A percentile compares a stretch with the other conserved stretches of the same genome.
Conservation (phyloP, 2,329 filamentous ascomycete genomes). For the Penicillium vulpinum region DNA sequence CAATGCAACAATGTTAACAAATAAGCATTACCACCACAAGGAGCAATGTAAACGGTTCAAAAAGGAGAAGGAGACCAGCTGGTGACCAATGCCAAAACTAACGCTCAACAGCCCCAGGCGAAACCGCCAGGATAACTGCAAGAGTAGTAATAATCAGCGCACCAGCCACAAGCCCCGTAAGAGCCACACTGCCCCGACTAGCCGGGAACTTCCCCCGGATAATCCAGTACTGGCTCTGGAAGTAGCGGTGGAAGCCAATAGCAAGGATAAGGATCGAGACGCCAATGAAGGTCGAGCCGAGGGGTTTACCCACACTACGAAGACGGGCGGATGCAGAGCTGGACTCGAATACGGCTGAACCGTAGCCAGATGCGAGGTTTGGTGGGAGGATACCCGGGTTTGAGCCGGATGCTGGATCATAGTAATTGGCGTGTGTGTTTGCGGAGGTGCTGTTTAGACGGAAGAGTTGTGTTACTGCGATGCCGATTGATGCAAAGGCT, state of each 20-base stretch:
- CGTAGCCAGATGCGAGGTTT: conserved; percentile 19
- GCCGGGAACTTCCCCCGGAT: conserved; percentile 67
- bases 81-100: conserved; percentile 10
- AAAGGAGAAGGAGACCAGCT: background rate
- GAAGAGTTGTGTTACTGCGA: conserved; percentile 66
- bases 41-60: background rate
- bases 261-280: conserved; percentile 61
- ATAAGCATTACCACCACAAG: background rate
- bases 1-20: no score
- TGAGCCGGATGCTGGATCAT: background rate
- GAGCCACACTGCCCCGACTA: conserved; percentile 60
- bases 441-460: conserved; percentile 59
- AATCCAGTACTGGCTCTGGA: conserved; percentile 67
- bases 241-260: conserved; percentile 65
- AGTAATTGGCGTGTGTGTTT: conserved; percentile 1
- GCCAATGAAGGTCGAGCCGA: conserved; percentile 65
- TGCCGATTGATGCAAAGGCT: conserved; percentile 65
- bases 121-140: conserved; percentile 60
- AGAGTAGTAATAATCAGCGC: conserved; percentile 60
- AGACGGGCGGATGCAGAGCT: conserved; percentile 35
- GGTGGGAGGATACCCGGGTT: conserved; percentile 15
- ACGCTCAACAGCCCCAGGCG: conserved; percentile 42
- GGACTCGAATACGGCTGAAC: conserved; percentile 18
- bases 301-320: conserved; percentile 58
- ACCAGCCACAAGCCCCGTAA: conserved; percentile 58